A percentile compares a stretch with the other conserved stretches of the same genome.
Conservation (phyloP, 1,139 yeast genomes). For the Magnusiomyces magnusii region DNA sequence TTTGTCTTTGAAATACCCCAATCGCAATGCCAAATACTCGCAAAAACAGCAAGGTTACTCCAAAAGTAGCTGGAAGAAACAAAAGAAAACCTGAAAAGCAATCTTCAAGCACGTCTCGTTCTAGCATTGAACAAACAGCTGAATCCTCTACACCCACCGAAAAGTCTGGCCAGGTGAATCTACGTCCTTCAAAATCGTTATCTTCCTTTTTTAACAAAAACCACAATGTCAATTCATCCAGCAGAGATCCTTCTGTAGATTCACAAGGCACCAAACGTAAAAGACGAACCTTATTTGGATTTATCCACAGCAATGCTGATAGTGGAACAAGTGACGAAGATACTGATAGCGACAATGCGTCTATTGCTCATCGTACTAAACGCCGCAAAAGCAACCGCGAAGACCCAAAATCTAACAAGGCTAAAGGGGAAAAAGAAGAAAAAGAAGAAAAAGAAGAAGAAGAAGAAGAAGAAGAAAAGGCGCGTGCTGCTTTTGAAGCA, state of each 20-base stretch:
- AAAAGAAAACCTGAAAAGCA: no score
- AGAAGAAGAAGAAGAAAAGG: constrained; percentile 16
- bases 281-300: constrained; percentile 1
- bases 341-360: neutral
- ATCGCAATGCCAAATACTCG: no score
- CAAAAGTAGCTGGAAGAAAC: no score
- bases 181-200: neutral
- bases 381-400: constrained; percentile 9
- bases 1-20: no score
- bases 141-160: neutral
- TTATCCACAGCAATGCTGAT: neutral
- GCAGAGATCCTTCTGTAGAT: neutral
- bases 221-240: neutral
- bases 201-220: neutral
- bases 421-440: no score
- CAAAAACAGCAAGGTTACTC: no score
- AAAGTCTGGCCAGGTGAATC: neutral
- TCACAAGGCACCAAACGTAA: neutral
- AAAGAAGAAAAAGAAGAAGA: no score
- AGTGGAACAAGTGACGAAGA: neutral
- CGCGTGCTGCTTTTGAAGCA: constrained; percentile 16
- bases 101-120: no score
- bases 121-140: no score
- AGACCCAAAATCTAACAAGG: no score
- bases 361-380: constrained; percentile 3